phyloP scores from a whole-genome alignment of 1,139 yeast species.

The Diutina scorzettiae region DNA sequence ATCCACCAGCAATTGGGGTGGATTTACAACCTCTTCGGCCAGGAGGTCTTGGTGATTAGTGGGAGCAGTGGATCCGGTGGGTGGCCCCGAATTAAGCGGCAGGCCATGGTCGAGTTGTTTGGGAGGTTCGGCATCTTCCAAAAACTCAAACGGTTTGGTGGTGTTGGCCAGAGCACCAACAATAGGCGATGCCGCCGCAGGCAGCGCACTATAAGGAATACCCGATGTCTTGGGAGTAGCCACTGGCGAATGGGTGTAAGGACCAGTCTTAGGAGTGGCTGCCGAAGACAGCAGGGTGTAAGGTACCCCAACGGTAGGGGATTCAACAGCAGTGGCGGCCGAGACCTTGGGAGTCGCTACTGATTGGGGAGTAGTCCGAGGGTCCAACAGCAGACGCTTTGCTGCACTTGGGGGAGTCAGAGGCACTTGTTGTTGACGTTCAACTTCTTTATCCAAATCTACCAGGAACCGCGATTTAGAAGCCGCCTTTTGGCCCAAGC shows the following conservation, averaged over 20 bases:
- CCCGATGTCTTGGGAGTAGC: neutral
- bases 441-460: neutral
- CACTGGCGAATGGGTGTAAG: neutral
- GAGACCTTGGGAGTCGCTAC: no score
- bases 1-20: neutral
- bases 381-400: neutral
- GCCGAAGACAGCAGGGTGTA: neutral
- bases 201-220: neutral
- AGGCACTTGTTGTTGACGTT: neutral
- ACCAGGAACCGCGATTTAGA: neutral
- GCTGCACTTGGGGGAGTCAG: neutral
- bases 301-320: neutral
- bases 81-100: neutral
- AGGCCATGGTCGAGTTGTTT: neutral
- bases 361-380: neutral
- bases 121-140: neutral
- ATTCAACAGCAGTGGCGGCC: neutral
- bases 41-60: neutral
- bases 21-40: neutral
- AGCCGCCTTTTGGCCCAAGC: constrained; percentile 1
- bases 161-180: neutral
- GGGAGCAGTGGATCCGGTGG: neutral
- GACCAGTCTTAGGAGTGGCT: neutral
- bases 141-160: neutral
- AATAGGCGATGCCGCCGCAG: neutral